phyloP scores from a whole-genome alignment of 148 eudicot genomes.

The Rhododendron henanense region DNA sequence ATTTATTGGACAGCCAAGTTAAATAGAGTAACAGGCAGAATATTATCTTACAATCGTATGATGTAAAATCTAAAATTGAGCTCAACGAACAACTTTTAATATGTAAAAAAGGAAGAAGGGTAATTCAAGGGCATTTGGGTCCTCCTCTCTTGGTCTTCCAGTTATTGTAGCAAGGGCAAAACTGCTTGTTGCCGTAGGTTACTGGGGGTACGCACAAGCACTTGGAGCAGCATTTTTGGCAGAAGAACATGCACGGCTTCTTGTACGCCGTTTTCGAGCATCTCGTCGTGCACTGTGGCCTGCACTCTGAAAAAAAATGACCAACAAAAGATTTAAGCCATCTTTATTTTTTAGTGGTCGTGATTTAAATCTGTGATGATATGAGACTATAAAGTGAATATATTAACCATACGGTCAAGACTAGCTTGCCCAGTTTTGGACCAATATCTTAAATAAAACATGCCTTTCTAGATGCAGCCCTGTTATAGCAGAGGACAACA shows the following conservation, averaged over 20 bases:
- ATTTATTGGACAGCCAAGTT: neutral
- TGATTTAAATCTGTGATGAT: neutral
- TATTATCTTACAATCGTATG: neutral
- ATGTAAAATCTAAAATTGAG: neutral
- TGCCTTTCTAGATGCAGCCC: neutral
- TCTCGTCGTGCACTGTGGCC: neutral
- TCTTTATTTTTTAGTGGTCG: neutral
- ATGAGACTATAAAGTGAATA: too few species aligned
- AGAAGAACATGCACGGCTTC: constrained; percentile 22
- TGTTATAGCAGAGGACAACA: neutral
- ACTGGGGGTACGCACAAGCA: constrained; percentile 27
- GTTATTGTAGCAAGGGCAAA: constrained; percentile 24
- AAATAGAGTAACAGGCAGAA: neutral
- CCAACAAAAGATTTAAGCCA: neutral
- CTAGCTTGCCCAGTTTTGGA: neutral
- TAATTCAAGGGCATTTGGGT: constrained; percentile 21
- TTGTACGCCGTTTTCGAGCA: constrained; percentile 17
- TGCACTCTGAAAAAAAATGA: neutral
- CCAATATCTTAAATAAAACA: too few species aligned
- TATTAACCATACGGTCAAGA: too few species aligned
- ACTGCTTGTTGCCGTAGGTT: constrained; percentile 19
- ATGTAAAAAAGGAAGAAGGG: neutral
- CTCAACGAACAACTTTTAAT: neutral
- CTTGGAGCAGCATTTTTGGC: constrained; percentile 17
- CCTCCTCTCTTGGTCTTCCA: constrained; percentile 27